These are phyloP conservation scores for Gastrolobium villosum DNA, from an alignment of 306 rosid species.

Conservation along the genomic window DNA sequence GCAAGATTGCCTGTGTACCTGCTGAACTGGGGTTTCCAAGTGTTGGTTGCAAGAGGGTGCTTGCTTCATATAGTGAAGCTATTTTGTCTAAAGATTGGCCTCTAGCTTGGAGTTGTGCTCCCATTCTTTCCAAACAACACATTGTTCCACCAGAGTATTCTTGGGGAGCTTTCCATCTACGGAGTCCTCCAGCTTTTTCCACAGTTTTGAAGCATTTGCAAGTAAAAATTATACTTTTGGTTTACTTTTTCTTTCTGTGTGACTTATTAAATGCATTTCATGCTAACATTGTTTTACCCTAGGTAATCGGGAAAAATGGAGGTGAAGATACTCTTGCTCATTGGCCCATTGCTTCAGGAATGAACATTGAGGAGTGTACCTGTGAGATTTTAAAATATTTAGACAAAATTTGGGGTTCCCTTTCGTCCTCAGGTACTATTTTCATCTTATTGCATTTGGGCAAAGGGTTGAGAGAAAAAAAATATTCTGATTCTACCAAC, in stretches of 20 bases:
- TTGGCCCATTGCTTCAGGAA: slow-evolving; percentile 88
- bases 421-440: slow-evolving; percentile 79
- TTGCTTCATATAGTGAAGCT: slow-evolving; percentile 85
- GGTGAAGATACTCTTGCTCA: slow-evolving; percentile 98
- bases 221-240: slow-evolving; percentile 55
- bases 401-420: slow-evolving; percentile 83
- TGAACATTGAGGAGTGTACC: slow-evolving; percentile 88
- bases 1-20: slow-evolving; percentile 87
- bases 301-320: slow-evolving; percentile 87
- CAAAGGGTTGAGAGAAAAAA: not conserved
- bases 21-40: slow-evolving; percentile 92
- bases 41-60: slow-evolving; percentile 87
- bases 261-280: slow-evolving; percentile 37
- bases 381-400: slow-evolving; percentile 88
- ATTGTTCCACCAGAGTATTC: slow-evolving; percentile 88
- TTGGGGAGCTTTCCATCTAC: slow-evolving; percentile 88
- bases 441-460: slow-evolving; percentile 30
- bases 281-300: slow-evolving; percentile 47
- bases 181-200: slow-evolving; percentile 88
- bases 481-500: not conserved
- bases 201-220: slow-evolving; percentile 88
- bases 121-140: slow-evolving; percentile 79
- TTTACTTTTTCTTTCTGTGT: slow-evolving; percentile 38
- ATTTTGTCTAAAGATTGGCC: slow-evolving; percentile 94
- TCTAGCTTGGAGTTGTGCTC: slow-evolving; percentile 94